Evolutionary conservation across 345 rosid genomes (phyloP), one percentile per base, ranked within the genome.

Genomic region (Eucalyptus curtisii): DNA sequence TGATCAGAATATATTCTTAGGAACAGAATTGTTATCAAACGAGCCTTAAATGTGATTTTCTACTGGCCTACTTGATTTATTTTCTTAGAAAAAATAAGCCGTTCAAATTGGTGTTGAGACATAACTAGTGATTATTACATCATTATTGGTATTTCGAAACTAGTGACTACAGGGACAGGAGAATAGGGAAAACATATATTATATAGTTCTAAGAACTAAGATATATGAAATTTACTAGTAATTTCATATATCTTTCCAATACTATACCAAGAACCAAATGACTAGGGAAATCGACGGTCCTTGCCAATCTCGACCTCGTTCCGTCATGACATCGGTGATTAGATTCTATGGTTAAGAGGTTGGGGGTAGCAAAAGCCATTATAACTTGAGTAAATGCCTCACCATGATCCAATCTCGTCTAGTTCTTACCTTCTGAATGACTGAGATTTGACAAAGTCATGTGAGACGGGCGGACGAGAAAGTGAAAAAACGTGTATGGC

Each of bases 231-330:
- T 13, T 13, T 30, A 13, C 0, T 0, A 13, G 71, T 61, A 14
- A 30, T 61, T 61, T 61, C 8, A 61, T 61, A 2, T 30, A 7
- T 64, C 71, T 64, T 20, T 66, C 17, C 0, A 66, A 13, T 30
- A 13, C 16, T 3, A 2, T 33, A 61, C 31, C 16, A 30, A 61
- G 0, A 61, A 30, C 71, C 6, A 66, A 66, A 17, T 33, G 44
- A 5, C 81, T 68, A 0, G 45, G 81, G 25, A 71, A 71, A 71
- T 33, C 7, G 3, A 33, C 7, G 7, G 45, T 71, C 25, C 40
- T 33, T 0, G 13, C 13, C 13, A 71, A 17, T 10, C 25, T 13
- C 13, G 4, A 33, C 44, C 44, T 17, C 2, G 25, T 33, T 68
- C 24, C 3, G 7, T 8, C 24, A 1, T 33, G 80, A 33, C 20